Evolutionary conservation across 371 early-diverging fungal species (phyloP).

Genomic region (Syncephalastrum racemosum): DNA sequence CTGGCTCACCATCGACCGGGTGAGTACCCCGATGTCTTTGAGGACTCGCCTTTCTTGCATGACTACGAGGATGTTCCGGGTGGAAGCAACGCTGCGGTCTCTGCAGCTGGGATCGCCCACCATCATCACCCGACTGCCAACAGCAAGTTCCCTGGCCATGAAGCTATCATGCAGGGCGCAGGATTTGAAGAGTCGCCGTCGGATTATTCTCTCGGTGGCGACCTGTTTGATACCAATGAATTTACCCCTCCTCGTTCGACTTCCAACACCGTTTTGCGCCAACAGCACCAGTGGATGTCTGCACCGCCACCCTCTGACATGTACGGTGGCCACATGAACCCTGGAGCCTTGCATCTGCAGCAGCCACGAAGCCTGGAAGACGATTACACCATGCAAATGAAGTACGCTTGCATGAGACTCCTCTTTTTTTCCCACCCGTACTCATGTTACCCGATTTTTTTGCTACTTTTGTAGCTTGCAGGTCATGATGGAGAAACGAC

Average conservation of each 20-base stretch:
- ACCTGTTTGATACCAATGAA: no score
- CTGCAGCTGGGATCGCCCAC: not conserved
- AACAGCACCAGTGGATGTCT: conserved; percentile 23
- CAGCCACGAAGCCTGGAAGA: conserved; percentile 31
- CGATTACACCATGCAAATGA: conserved; percentile 43
- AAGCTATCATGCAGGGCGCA: conserved; percentile 5
- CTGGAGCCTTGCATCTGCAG: conserved; percentile 9
- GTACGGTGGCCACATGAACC: conserved; percentile 11
- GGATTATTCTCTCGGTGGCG: conserved; percentile 17
- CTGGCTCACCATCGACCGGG: no score
- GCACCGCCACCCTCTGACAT: conserved; percentile 26
- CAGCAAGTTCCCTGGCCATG: not conserved
- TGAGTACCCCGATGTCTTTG: no score
- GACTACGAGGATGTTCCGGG: no score
- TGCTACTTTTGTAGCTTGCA: conserved; percentile 29
- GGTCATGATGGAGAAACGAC: conserved; percentile 73
- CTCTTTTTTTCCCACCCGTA: not conserved
- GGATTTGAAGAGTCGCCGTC: conserved; percentile 24
- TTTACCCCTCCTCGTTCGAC: no score
- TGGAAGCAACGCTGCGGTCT: no score
- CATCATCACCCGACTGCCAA: no score
- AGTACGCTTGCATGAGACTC: conserved; percentile 27
- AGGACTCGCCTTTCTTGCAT: no score
- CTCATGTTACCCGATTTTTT: not conserved
- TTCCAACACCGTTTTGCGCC: no score